phyloP scores from a whole-genome alignment of 495 filamentous ascomycete genomes.

The Xanthoparmelia taractica region DNA sequence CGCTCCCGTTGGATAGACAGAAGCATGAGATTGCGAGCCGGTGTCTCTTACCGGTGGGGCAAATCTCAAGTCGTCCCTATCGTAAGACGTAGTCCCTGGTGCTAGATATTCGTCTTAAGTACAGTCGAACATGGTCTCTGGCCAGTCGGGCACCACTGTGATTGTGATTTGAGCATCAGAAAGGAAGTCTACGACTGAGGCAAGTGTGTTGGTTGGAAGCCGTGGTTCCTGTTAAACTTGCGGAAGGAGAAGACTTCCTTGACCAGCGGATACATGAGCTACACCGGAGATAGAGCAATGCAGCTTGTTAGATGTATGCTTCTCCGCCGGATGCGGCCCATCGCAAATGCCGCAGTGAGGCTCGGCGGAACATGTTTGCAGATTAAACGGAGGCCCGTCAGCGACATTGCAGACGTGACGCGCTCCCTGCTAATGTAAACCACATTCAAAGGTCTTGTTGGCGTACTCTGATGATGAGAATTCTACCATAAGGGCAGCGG shows the following conservation, averaged over 20 bases:
- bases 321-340: background rate
- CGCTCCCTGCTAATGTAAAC: background rate
- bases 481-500: background rate
- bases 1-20: background rate
- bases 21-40: background rate
- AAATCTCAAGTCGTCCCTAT: too few species aligned
- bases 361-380: background rate
- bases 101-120: background rate
- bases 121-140: background rate
- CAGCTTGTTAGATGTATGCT: too few species aligned
- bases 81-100: background rate
- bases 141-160: background rate
- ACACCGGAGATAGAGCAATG: too few species aligned
- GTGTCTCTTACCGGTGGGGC: background rate
- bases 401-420: background rate
- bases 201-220: too few species aligned
- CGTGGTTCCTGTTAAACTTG: too few species aligned
- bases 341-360: background rate
- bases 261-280: too few species aligned
- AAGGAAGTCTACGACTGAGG: too few species aligned
- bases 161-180: background rate
- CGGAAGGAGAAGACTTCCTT: too few species aligned
- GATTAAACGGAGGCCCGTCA: background rate
- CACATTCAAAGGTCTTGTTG: background rate
- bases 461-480: background rate